Conservation (phyloP, 352 stramenopile species). For the Globisporangium sylvaticum region DNA sequence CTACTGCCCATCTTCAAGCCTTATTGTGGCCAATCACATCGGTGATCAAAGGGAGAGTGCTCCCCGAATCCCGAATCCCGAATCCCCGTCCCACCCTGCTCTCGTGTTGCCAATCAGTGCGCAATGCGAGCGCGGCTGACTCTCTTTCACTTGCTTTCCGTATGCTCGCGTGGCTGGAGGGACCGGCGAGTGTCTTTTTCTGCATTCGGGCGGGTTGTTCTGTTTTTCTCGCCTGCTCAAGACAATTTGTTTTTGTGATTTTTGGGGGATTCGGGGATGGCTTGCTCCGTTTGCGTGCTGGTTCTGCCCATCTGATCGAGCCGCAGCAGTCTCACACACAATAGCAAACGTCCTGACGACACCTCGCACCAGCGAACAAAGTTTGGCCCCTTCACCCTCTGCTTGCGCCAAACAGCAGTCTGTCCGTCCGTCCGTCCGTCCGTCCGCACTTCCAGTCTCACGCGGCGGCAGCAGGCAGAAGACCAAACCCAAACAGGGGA, state of each 20-base stretch:
- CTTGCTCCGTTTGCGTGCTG: not conserved
- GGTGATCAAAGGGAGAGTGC: conserved; percentile 3
- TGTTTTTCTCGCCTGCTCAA: not conserved
- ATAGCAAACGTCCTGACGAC: conserved; percentile 6
- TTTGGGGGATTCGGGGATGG: not conserved
- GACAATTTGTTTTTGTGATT: not conserved
- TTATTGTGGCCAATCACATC: conserved; percentile 7
- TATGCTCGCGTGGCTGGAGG: not conserved
- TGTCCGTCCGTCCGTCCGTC: not conserved
- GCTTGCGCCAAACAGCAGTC: not conserved
- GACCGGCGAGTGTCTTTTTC: not conserved
- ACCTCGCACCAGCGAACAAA: not conserved
- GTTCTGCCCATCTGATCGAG: conserved; percentile 3
- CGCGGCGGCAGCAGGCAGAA: not conserved
- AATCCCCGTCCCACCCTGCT: not conserved
- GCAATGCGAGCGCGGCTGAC: not conserved
- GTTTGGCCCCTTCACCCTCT: not conserved
- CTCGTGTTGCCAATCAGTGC: not conserved
- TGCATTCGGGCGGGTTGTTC: not conserved
- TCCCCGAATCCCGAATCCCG: too few species aligned
- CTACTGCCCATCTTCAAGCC: not conserved
- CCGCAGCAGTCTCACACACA: not conserved
- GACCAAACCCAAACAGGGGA: not conserved
- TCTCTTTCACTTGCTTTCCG: not conserved
- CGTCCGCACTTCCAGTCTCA: not conserved